A percentile compares a stretch with the other conserved stretches of the same genome.
Evolutionary conservation across 2,329 filamentous ascomycete species (phyloP).

Genomic region (Sporothrix dimorphospora): DNA sequence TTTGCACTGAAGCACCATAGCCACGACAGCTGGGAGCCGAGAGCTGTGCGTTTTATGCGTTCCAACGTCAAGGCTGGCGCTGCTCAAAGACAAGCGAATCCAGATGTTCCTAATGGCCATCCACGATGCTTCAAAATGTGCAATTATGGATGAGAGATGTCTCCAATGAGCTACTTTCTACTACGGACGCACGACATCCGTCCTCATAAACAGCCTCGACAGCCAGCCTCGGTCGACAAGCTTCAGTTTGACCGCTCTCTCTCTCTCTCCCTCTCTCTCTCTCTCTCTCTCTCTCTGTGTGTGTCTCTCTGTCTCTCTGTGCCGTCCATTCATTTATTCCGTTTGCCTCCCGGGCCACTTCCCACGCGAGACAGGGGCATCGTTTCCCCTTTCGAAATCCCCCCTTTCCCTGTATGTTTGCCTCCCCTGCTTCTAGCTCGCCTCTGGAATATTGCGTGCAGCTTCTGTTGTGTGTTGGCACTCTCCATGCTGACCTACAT

Average conservation of each 20-base stretch:
- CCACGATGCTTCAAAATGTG: not conserved
- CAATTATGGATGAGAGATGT: no score
- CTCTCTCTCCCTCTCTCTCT: no score
- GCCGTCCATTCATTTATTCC: not conserved
- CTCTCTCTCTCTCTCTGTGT: no score
- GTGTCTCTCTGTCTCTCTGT: not conserved
- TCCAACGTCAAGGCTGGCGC: not conserved
- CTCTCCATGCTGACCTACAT: not conserved
- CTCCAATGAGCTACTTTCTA: no score
- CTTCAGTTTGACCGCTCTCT: not conserved
- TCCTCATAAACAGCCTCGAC: not conserved
- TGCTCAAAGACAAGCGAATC: not conserved
- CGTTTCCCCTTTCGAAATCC: not conserved
- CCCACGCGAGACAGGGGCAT: slow-evolving; percentile 9
- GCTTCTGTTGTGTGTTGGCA: not conserved
- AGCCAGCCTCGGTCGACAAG: not conserved
- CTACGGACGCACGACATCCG: slow-evolving; percentile 13
- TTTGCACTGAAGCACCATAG: slow-evolving; percentile 1
- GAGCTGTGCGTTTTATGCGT: slow-evolving; percentile 16
- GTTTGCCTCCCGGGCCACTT: slow-evolving; percentile 10
- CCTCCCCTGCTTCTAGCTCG: not conserved
- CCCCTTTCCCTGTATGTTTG: not conserved
- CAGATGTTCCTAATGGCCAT: not conserved
- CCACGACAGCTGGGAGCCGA: not conserved
- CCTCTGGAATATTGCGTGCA: slow-evolving; percentile 8